Conservation (phyloP, 75 land plant species). For the Isoetes taiwanensis region DNA sequence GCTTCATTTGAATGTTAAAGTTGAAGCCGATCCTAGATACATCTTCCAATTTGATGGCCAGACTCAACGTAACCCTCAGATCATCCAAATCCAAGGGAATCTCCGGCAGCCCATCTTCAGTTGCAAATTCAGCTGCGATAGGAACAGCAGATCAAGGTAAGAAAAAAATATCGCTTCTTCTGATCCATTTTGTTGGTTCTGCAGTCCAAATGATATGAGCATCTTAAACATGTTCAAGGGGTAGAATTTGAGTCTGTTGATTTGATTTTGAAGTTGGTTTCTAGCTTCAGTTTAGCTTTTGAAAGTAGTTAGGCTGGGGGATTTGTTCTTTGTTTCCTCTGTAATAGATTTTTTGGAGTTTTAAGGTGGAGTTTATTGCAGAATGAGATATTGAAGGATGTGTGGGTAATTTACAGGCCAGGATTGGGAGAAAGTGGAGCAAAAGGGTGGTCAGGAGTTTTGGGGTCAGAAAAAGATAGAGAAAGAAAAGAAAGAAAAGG, state of each 20-base stretch:
- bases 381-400: no score
- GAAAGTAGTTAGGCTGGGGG: background rate
- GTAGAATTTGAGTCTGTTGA: no score
- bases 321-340: background rate
- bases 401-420: no score
- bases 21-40: background rate
- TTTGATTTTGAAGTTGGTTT: no score
- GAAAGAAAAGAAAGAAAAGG: background rate
- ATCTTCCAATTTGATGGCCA: background rate
- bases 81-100: background rate
- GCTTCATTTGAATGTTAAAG: background rate
- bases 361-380: no score
- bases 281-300: background rate
- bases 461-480: background rate
- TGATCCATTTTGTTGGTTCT: no score
- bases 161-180: no score
- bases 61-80: background rate
- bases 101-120: background rate
- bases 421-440: no score
- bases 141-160: background rate
- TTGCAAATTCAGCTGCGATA: constrained; percentile 1
- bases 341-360: no score
- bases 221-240: no score
- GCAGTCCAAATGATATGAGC: no score
- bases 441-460: background rate